A percentile compares a stretch with the other conserved stretches of the same genome.
phyloP scores from a whole-genome alignment of 768 basidiomycete genomes.

The Trametopsis cervina region DNA sequence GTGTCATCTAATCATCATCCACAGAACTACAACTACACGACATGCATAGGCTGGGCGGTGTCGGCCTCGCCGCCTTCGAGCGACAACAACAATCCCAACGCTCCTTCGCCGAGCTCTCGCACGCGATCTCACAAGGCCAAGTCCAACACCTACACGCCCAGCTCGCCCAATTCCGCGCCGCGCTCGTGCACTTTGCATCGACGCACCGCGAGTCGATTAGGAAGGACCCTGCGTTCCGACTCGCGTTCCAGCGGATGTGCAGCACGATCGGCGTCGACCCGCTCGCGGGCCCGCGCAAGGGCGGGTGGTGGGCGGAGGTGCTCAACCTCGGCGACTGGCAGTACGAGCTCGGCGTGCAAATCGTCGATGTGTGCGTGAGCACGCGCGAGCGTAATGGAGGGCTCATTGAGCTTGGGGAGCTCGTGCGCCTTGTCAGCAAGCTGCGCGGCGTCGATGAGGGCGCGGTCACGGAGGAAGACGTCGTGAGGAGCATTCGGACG shows the following conservation, averaged over 20 bases:
- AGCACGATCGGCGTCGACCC: constrained; percentile 92
- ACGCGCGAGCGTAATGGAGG: constrained; percentile 90
- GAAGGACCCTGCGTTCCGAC: constrained; percentile 78
- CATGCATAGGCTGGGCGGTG: constrained; percentile 75
- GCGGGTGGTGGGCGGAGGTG: constrained; percentile 90
- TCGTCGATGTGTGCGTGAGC: constrained; percentile 86
- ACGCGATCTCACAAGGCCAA: constrained; percentile 68
- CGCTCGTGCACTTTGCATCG: constrained; percentile 72
- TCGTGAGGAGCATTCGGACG: constrained; percentile 77
- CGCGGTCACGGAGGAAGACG: constrained; percentile 80
- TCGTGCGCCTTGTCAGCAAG: constrained; percentile 71
- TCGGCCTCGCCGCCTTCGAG: constrained; percentile 84
- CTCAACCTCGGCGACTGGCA: constrained; percentile 91
- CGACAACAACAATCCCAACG: constrained; percentile 76
- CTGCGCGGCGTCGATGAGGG: constrained; percentile 64
- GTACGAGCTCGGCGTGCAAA: constrained; percentile 91
- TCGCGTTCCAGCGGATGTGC: constrained; percentile 95
- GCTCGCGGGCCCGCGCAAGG: constrained; percentile 75
- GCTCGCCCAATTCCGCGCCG: constrained; percentile 75
- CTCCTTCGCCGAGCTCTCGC: constrained; percentile 79
- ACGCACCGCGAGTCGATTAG: constrained; percentile 82
- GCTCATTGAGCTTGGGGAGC: constrained; percentile 81
- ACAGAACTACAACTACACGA: no score
- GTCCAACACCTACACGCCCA: constrained; percentile 75
- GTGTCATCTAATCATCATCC: no score